Base-by-base conservation (phyloP, 2,329 filamentous ascomycete species). In the Fusarium verrucosum region DNA sequence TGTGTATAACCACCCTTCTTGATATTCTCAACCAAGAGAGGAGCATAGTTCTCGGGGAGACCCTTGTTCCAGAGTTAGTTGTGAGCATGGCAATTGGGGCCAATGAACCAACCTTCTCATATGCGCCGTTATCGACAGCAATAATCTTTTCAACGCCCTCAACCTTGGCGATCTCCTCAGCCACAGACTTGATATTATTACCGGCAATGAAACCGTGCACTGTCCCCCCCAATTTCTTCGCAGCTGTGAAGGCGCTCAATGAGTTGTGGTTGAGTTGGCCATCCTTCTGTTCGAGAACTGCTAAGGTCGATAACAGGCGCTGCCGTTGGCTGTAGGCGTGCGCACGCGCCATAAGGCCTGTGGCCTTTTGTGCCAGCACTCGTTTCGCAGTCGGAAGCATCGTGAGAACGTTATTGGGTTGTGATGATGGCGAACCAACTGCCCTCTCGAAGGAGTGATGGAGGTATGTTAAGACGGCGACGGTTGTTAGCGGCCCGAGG, bases 1-100 rank as follows among this genome's bases (percentile, higher is more conserved):
- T 99, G 95, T 61, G 94, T 96, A 78, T 93, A 98, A 59, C 89
- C 92, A 60, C 92, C 94, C 76, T 95, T 95, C 82, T 96, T 96
- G 79, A 98, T 94, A 79, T 98, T 99, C 78, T 98, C 94, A 47
- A 93, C 91, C 36, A 99, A 83, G 42, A 99, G 83, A 53, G 93
- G 91, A n/a, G 94, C 95, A 75, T 87, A 98, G 82, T 92, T 97
- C 81, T 99, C 95, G 49, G 95, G 89, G 3, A 99, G 86, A 45
- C 93, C 92, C 92, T 93, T 67, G 19, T 25, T 49, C 52, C 20
- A 55, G 16, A 32, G 62, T 66, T 23, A 72, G 56, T 44, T 42
- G 23, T 17, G 63, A 32, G 22, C 28, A 9, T 26, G 25, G n/a
- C 19, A 17, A 17, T 47, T 10, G 22, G n/a, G 7, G 30, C 36